Percentiles rank a stretch among this genome's conserved stretches.
phyloP scores from a whole-genome alignment of 164 flowering plant genomes.

The Saururus chinensis region DNA sequence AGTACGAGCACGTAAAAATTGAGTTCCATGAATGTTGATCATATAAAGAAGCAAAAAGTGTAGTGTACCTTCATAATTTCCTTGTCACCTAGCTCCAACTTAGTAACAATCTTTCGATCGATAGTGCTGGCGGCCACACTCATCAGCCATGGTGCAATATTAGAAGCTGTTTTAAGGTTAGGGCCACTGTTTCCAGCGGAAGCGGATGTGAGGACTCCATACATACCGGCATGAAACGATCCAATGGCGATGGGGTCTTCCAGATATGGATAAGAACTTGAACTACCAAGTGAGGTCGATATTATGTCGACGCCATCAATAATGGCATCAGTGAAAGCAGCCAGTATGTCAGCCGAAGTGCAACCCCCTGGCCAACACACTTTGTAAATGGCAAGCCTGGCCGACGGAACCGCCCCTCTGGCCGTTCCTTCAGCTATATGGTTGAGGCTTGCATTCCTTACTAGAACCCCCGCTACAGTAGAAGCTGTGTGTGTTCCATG shows the following conservation, averaged over 20 bases:
- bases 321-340: conserved; percentile 6
- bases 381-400: conserved; percentile 63
- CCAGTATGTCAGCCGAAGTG: conserved; percentile 1
- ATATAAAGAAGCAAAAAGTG: no score
- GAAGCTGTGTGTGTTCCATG: conserved; percentile 83
- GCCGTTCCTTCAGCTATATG: conserved; percentile 56
- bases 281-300: not conserved
- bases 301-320: conserved; percentile 4
- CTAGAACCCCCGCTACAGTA: conserved; percentile 40
- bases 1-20: no score
- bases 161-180: not conserved
- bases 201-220: conserved; percentile 10
- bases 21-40: no score
- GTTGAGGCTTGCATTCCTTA: conserved; percentile 34
- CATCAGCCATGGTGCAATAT: conserved; percentile 16
- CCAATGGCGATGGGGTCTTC: conserved; percentile 2
- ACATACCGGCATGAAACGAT: conserved; percentile 11
- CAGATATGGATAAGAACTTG: not conserved
- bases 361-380: conserved; percentile 35
- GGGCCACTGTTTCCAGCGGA: conserved; percentile 21
- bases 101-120: not conserved
- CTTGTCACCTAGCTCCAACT: not conserved
- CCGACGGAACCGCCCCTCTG: conserved; percentile 55
- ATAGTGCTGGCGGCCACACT: conserved; percentile 11
- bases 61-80: not conserved